phyloP scores from a whole-genome alignment of 1,139 yeast genomes.

The Candida gigantensis region DNA sequence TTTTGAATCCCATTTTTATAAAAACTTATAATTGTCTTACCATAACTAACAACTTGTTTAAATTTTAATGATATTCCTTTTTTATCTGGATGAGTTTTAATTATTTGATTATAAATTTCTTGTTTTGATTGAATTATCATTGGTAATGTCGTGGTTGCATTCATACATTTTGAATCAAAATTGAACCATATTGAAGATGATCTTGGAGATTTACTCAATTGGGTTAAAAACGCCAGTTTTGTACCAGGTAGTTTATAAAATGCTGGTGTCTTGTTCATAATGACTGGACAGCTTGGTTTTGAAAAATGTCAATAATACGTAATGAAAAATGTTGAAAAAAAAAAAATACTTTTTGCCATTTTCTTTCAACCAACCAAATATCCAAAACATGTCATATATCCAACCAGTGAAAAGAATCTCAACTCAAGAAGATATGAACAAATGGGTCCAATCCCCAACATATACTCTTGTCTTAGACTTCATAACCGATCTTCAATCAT shows the following conservation, averaged over 20 bases:
- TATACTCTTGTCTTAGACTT: conserved; percentile 55
- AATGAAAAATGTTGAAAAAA: background rate
- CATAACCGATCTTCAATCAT: conserved; percentile 57
- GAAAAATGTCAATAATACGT: conserved; percentile 1
- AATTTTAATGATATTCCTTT: conserved; percentile 24
- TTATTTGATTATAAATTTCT: conserved; percentile 31
- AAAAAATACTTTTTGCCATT: background rate
- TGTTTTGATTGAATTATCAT: conserved; percentile 30
- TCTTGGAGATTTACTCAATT: conserved; percentile 18
- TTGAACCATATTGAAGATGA: conserved; percentile 19
- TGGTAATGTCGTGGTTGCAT: conserved; percentile 45
- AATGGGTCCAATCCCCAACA: conserved; percentile 60
- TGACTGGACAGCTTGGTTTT: background rate
- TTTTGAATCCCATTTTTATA: conserved; percentile 54
- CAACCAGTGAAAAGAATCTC: conserved; percentile 58
- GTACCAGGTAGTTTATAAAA: conserved; percentile 21
- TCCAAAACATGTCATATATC: conserved; percentile 9
- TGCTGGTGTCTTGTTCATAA: conserved; percentile 2
- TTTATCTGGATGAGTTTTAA: conserved; percentile 20
- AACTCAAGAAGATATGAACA: conserved; percentile 59
- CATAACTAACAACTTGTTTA: conserved; percentile 40
- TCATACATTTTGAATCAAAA: conserved; percentile 16
- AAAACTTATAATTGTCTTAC: conserved; percentile 43
- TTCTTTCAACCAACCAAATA: background rate
- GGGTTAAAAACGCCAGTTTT: conserved; percentile 15